These are phyloP conservation scores for Pyrenopolyporus hunteri DNA, from an alignment of 495 filamentous ascomycete genomes.

Conservation along the genomic window DNA sequence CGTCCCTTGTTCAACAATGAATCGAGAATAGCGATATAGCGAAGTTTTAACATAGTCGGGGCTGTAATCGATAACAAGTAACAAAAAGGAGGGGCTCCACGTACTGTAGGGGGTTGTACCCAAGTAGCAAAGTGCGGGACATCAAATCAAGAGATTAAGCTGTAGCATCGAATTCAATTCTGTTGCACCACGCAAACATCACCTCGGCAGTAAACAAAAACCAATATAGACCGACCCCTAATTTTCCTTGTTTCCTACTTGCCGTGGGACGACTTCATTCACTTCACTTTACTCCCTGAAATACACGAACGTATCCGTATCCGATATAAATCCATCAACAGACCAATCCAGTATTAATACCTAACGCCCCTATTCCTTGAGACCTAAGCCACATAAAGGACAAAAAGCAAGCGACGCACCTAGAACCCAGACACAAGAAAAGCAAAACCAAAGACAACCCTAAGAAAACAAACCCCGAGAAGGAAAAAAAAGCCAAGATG, in stretches of 20 bases:
- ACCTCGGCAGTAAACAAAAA: constrained; percentile 26
- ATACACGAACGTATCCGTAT: too few species aligned
- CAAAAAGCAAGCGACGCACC: too few species aligned
- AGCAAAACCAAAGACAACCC: background rate
- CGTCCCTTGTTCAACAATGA: too few species aligned
- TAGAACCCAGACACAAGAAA: too few species aligned
- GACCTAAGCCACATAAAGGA: too few species aligned
- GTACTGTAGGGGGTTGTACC: background rate
- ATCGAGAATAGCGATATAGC: background rate
- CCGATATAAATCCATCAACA: too few species aligned
- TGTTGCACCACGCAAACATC: constrained; percentile 3
- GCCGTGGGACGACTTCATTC: background rate
- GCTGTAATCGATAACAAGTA: constrained; percentile 18
- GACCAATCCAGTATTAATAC: too few species aligned
- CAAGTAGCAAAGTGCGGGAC: constrained; percentile 26
- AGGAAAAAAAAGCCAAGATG: constrained; percentile 36
- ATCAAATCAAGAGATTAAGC: constrained; percentile 23
- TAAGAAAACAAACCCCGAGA: background rate
- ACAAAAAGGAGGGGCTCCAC: constrained; percentile 24
- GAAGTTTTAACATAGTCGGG: constrained; percentile 2
- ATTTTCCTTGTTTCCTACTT: background rate
- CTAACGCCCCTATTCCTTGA: too few species aligned
- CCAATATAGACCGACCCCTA: too few species aligned
- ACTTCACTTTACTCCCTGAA: background rate
- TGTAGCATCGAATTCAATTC: constrained; percentile 2